Evolutionary conservation across 345 rosid genomes (phyloP).

Genomic region (Salix dunnii): DNA sequence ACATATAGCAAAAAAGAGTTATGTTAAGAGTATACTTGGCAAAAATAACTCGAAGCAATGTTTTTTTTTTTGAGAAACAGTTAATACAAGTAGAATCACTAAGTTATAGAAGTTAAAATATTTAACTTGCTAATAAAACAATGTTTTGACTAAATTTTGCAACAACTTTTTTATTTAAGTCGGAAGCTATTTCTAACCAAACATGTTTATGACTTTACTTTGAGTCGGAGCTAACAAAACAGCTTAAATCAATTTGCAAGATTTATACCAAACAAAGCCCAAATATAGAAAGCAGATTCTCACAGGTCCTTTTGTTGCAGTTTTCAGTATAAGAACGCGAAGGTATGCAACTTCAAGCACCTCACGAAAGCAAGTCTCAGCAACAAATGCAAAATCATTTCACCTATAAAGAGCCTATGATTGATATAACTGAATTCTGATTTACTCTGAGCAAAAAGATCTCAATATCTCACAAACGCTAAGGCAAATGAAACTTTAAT

Average conservation of each 20-base stretch:
- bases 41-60: not conserved
- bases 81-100: not conserved
- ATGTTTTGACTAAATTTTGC: not conserved
- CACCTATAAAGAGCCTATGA: not conserved
- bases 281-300: not conserved
- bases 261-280: not conserved
- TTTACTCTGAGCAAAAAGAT: not conserved
- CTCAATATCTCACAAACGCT: not conserved
- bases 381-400: not conserved
- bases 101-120: not conserved
- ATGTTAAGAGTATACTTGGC: not conserved
- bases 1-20: not conserved
- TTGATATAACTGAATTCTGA: not conserved
- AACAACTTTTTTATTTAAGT: not conserved
- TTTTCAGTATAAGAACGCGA: not conserved
- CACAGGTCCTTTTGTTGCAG: not conserved
- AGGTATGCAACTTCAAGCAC: not conserved
- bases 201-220: not conserved
- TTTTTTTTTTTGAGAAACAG: not conserved
- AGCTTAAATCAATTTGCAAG: not conserved
- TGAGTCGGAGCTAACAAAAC: not conserved
- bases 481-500: not conserved
- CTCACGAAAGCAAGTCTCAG: not conserved
- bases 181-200: not conserved
- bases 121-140: not conserved